phyloP scores from a whole-genome alignment of 257 asterid species.

The Plantago elongata region DNA sequence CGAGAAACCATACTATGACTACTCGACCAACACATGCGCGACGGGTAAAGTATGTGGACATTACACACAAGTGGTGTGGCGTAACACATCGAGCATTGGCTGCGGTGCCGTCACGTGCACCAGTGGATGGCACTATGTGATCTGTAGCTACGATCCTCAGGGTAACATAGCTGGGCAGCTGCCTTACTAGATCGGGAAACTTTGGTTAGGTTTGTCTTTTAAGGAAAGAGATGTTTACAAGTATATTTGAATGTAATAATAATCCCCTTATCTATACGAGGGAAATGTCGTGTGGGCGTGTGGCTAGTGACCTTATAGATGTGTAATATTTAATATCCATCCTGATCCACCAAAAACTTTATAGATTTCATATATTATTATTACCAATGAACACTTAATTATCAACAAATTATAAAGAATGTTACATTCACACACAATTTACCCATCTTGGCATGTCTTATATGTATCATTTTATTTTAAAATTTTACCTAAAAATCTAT shows the following conservation, averaged over 20 bases:
- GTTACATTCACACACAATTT: too few species aligned
- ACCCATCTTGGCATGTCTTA: too few species aligned
- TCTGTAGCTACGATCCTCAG: conserved; percentile 42
- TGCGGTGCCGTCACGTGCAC: conserved; percentile 32
- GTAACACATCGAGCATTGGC: conserved; percentile 31
- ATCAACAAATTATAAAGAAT: too few species aligned
- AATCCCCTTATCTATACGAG: background rate
- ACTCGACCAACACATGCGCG: conserved; percentile 25
- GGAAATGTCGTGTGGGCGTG: background rate
- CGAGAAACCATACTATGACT: conserved; percentile 33
- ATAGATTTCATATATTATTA: too few species aligned
- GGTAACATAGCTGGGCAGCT: conserved; percentile 31
- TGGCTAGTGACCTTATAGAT: background rate
- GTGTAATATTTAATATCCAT: background rate
- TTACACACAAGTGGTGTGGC: conserved; percentile 55
- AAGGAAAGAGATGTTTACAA: background rate
- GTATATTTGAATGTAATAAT: background rate
- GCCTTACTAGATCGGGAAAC: conserved; percentile 25
- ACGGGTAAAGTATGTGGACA: conserved; percentile 36
- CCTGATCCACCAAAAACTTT: too few species aligned
- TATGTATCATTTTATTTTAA: too few species aligned
- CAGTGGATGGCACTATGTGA: conserved; percentile 28
- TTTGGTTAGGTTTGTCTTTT: background rate
- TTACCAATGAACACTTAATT: too few species aligned
- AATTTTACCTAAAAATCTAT: too few species aligned